phyloP scores from a whole-genome alignment of 1,284 basidiomycete species.

The Trametes polyzona region DNA sequence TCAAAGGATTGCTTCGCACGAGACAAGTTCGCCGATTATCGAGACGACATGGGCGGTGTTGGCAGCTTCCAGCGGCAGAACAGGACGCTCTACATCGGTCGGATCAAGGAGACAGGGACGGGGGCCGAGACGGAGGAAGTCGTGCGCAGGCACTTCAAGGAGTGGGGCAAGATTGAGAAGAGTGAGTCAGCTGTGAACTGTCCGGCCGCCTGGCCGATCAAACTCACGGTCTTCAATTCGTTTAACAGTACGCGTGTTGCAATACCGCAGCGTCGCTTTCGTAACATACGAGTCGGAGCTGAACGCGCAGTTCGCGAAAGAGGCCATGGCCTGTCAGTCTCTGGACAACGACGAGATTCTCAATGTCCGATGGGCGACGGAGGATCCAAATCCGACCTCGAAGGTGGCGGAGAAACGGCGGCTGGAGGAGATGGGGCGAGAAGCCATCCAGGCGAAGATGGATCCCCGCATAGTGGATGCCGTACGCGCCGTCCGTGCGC shows the following conservation, averaged over 20 bases:
- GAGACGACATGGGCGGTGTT: constrained; percentile 99
- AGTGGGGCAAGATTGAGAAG: constrained; percentile 96
- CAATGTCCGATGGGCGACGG: constrained; percentile 97
- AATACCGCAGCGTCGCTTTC: constrained; percentile 95
- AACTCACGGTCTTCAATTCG: background rate
- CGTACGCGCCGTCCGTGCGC: constrained; percentile 77
- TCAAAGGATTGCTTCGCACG: constrained; percentile 97
- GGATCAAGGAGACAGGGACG: constrained; percentile 90
- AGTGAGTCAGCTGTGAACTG: constrained; percentile 56
- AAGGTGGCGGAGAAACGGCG: constrained; percentile 85
- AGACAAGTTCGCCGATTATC: constrained; percentile 96
- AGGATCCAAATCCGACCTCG: constrained; percentile 91
- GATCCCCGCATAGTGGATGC: constrained; percentile 87
- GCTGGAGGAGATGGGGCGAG: constrained; percentile 80
- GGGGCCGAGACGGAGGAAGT: constrained; percentile 91
- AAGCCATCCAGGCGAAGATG: constrained; percentile 83
- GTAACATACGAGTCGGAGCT: constrained; percentile 92
- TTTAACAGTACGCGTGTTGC: constrained; percentile 80
- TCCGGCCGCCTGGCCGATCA: background rate
- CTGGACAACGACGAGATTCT: constrained; percentile 97
- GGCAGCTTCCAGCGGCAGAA: constrained; percentile 95
- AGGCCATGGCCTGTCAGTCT: constrained; percentile 98
- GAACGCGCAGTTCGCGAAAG: constrained; percentile 95
- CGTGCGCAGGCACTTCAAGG: constrained; percentile 89
- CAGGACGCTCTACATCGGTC: constrained; percentile 92